Percentiles rank a stretch among this genome's conserved stretches.
Evolutionary conservation across 2,329 filamentous ascomycete species (phyloP).

Genomic region (Clonostachys byssicola): DNA sequence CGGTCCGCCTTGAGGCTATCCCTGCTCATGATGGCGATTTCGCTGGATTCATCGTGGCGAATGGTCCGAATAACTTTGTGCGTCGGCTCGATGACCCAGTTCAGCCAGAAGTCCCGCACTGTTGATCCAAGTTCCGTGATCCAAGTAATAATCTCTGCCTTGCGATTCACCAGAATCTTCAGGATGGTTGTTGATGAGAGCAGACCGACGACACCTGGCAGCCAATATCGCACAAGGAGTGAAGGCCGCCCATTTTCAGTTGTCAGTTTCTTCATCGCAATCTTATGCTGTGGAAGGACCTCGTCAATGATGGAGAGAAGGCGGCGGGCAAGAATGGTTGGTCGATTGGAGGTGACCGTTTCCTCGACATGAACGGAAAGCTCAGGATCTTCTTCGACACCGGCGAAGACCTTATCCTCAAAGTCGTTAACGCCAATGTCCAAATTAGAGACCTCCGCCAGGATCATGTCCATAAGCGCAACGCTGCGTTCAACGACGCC

Average conservation of each 20-base stretch:
- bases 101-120: conserved; percentile 84
- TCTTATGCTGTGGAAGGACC: conserved; percentile 64
- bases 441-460: conserved; percentile 64
- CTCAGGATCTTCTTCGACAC: conserved; percentile 57
- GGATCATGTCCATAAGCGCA: conserved; percentile 79
- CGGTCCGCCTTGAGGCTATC: conserved; percentile 87
- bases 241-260: conserved; percentile 71
- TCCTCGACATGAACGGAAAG: conserved; percentile 48
- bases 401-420: conserved; percentile 61
- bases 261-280: conserved; percentile 50
- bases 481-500: conserved; percentile 76
- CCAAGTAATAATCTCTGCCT: conserved; percentile 77
- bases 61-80: conserved; percentile 87
- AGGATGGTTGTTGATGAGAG: conserved; percentile 86
- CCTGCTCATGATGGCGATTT: conserved; percentile 95
- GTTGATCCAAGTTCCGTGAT: conserved; percentile 75
- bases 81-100: conserved; percentile 89
- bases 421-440: conserved; percentile 60
- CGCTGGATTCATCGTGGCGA: conserved; percentile 84
- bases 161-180: conserved; percentile 68
- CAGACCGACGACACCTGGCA: conserved; percentile 67
- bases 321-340: conserved; percentile 59
- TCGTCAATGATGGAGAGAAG: conserved; percentile 65
- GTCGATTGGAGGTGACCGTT: conserved; percentile 35
- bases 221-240: conserved; percentile 78